phyloP scores from a whole-genome alignment of 192 early-diverging fungal species.

The Linnemannia elongata region DNA sequence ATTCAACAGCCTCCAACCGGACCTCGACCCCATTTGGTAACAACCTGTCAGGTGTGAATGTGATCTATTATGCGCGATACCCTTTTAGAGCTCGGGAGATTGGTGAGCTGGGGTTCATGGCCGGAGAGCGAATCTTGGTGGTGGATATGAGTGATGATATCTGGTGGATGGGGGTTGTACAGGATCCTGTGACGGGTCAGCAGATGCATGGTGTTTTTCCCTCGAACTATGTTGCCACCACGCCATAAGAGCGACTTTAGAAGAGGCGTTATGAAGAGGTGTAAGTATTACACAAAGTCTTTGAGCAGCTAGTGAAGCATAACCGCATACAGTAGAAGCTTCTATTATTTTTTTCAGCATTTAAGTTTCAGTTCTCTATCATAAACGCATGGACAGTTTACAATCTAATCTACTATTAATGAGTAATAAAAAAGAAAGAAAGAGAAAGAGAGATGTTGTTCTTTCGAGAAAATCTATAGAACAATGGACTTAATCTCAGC shows the following conservation, averaged over 20 bases:
- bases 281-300: neutral
- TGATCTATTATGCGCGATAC: conserved; percentile 77
- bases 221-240: conserved; percentile 73
- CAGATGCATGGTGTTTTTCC: conserved; percentile 82
- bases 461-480: too few relatives aligned
- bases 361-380: too few relatives aligned
- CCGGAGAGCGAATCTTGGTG: conserved; percentile 80
- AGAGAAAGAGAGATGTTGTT: too few relatives aligned
- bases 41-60: neutral
- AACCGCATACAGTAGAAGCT: too few relatives aligned
- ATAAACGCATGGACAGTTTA: too few relatives aligned
- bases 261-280: neutral
- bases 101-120: conserved; percentile 78
- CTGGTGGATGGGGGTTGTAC: conserved; percentile 86
- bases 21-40: neutral
- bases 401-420: too few relatives aligned
- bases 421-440: too few relatives aligned
- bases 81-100: conserved; percentile 80
- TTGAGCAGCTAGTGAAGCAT: too few relatives aligned
- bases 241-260: neutral
- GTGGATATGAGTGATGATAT: conserved; percentile 83
- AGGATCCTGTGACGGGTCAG: conserved; percentile 58
- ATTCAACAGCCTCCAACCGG: neutral
- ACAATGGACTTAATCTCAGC: too few relatives aligned
- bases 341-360: too few relatives aligned